phyloP scores from a whole-genome alignment of 495 filamentous ascomycete species.

The Penicillium paradoxum region DNA sequence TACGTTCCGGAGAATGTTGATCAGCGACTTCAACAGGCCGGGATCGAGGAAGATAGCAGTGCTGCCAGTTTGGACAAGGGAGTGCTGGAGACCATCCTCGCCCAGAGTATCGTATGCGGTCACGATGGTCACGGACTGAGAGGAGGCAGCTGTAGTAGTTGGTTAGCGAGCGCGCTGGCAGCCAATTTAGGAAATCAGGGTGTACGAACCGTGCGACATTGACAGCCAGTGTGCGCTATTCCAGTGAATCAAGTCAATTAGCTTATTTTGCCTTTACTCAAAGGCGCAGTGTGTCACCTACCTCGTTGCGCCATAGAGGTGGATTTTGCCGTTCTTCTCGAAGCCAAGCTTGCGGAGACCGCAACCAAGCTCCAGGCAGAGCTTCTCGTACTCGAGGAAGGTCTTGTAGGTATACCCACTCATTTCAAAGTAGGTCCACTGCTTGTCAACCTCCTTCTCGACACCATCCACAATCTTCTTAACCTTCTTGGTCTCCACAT shows the following conservation, averaged over 20 bases:
- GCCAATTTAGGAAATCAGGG: not conserved
- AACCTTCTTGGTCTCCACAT: slow-evolving; percentile 91
- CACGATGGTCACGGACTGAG: slow-evolving; percentile 93
- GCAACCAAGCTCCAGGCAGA: slow-evolving; percentile 65
- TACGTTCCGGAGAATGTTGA: slow-evolving; percentile 74
- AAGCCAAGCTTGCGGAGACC: slow-evolving; percentile 80
- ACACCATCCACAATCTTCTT: slow-evolving; percentile 94
- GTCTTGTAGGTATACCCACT: slow-evolving; percentile 79
- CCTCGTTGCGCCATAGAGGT: slow-evolving; percentile 88
- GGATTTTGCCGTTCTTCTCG: slow-evolving; percentile 64
- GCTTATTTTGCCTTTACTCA: not conserved
- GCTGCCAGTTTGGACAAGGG: slow-evolving; percentile 79
- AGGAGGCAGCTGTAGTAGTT: slow-evolving; percentile 49
- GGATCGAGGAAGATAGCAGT: slow-evolving; percentile 90
- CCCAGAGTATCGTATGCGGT: slow-evolving; percentile 98
- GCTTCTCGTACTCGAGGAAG: slow-evolving; percentile 83
- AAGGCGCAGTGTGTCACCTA: slow-evolving; percentile 19
- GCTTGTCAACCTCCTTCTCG: slow-evolving; percentile 86
- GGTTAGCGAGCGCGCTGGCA: not conserved
- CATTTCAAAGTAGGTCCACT: slow-evolving; percentile 94
- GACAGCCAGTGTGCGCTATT: slow-evolving; percentile 69
- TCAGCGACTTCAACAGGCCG: slow-evolving; percentile 71
- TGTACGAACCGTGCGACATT: slow-evolving; percentile 57
- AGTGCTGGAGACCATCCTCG: slow-evolving; percentile 88
- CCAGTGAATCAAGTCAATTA: slow-evolving; percentile 4